A percentile compares a stretch with the other conserved stretches of the same genome.
phyloP scores from a whole-genome alignment of 371 early-diverging fungal species.

The Catenaria anguillulae region DNA sequence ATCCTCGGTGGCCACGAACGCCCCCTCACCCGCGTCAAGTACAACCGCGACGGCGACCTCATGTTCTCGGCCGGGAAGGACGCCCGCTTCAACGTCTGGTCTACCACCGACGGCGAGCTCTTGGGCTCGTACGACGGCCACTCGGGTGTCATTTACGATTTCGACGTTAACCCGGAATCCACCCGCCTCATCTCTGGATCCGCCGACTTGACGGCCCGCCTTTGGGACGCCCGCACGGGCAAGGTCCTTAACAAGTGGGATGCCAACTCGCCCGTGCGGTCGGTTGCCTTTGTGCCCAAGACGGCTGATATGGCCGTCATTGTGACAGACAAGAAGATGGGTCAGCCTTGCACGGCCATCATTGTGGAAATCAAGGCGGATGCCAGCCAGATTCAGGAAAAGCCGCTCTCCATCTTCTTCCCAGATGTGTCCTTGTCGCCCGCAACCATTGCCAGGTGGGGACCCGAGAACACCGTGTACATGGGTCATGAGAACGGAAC shows the following conservation, averaged over 20 bases:
- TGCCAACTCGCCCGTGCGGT: conserved; percentile 80
- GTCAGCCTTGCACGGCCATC: conserved; percentile 64
- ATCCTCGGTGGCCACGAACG: conserved; percentile 92
- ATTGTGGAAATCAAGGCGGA: conserved; percentile 60
- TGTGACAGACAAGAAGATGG: conserved; percentile 95
- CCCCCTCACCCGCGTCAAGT: conserved; percentile 95
- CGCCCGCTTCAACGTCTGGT: conserved; percentile 85
- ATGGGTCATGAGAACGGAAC: conserved; percentile 87
- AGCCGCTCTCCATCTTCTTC: conserved; percentile 49
- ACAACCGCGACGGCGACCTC: conserved; percentile 98
- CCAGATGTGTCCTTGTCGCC: conserved; percentile 51
- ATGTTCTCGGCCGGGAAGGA: conserved; percentile 95
- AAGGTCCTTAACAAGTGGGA: conserved; percentile 75
- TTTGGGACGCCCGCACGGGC: conserved; percentile 95
- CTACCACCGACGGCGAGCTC: conserved; percentile 93
- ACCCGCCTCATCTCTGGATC: conserved; percentile 80
- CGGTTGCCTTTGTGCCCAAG: conserved; percentile 80
- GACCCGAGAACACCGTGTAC: conserved; percentile 75
- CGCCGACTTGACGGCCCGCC: conserved; percentile 82
- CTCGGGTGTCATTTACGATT: conserved; percentile 86
- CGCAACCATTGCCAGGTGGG: conserved; percentile 88
- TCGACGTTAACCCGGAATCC: conserved; percentile 73
- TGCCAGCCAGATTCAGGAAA: conserved; percentile 37
- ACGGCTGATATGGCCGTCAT: conserved; percentile 59
- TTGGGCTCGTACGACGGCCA: conserved; percentile 93